Conservation (phyloP, 140 eudicot species). For the Flaveria floridana region DNA sequence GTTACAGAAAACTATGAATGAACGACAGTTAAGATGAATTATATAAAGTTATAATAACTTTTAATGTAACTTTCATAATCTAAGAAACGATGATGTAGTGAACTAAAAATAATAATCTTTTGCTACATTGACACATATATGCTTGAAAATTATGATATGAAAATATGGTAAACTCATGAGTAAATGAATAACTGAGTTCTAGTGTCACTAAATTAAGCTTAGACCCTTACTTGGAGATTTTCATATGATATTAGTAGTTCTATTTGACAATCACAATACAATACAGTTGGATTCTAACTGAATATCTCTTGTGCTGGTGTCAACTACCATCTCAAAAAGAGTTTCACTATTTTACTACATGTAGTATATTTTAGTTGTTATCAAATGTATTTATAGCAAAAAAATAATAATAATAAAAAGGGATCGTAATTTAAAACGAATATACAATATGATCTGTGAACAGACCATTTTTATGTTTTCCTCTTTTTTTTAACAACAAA, state of each 20-base stretch:
- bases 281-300: not conserved
- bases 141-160: not conserved
- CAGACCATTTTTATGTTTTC: too few relatives aligned
- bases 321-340: not conserved
- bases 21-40: not conserved
- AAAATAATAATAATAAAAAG: not conserved
- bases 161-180: too few relatives aligned
- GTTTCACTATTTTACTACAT: not conserved
- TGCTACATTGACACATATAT: not conserved
- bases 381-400: not conserved
- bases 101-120: not conserved
- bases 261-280: too few relatives aligned
- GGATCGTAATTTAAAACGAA: not conserved
- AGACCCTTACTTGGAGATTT: too few relatives aligned
- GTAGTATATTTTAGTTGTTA: not conserved
- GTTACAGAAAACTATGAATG: not conserved
- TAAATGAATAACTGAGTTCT: too few relatives aligned
- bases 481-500: too few relatives aligned
- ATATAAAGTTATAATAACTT: not conserved
- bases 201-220: too few relatives aligned
- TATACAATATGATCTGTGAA: not conserved
- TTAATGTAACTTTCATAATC: not conserved
- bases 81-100: not conserved
- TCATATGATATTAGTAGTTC: too few relatives aligned
- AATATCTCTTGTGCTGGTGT: not conserved